Base-by-base conservation (phyloP, 225 moss, liverwort and hornwort species). In the Ulota crispa region DNA sequence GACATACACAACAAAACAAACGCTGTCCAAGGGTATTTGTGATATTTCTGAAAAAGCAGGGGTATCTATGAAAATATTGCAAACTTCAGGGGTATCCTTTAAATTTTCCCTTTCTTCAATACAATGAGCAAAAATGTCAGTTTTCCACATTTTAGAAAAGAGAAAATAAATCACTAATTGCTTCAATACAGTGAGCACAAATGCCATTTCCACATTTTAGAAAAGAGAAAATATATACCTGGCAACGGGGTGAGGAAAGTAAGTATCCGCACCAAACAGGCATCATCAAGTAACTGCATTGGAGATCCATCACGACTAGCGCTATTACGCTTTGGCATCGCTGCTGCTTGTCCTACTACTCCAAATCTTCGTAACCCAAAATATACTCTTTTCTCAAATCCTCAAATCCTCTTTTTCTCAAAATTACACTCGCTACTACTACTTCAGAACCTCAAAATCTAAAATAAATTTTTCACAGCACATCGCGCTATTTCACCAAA, bases 191-290 rank as follows among this genome's bases (percentile, higher is more conserved):
- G 53, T 37, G 53, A 71, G 14, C 36, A 37, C 21, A 43, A 21
- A 4, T 15, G 42, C 31, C 18, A 70, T 4, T 28, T 43, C 0
- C 20, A 45, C 13, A 20, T 34, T 14, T 32, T 10, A 34, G 20
- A 14, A 54, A 41, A 37, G 37, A 47, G 54, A 19, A 36, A 72
- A 27, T 34, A 34, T 5, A 23, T 83, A 91, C 88, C 88, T 67
- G 91, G 88, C 68, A 91, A 59, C 9, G 91, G 91, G 20, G 82
- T 85, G 71, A 91, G 91, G 73, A 83, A 91, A 39, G 81, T 85
- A 30, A 91, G 83, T 60, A 91, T 91, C 37, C 86, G 87, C 47
- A 88, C 86, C 70, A 91, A 87, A 45, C 88, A 88, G 52, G 86
- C 86, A 50, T 91, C 84, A 77, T 91, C 91, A 34, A 91, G 91